Evolutionary conservation across 1,284 basidiomycete genomes (phyloP), one percentile per base, ranked within the genome.

Genomic region (Meira miltonrushii): DNA sequence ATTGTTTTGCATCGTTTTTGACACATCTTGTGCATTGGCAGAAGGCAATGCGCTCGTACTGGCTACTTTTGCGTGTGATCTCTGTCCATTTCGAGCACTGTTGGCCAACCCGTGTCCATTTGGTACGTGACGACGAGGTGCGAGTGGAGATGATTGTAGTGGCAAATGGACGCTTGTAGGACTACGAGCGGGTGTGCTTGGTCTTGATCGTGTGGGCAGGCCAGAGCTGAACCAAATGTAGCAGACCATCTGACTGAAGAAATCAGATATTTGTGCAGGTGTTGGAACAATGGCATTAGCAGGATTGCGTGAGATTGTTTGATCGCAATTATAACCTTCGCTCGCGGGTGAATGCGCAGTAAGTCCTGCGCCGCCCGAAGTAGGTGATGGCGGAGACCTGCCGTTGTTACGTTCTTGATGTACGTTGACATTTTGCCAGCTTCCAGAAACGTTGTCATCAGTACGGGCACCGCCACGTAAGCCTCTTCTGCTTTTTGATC

Each of bases 161-260:
- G 62, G 50, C 15, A 48, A 44, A 39, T 44, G 40, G 12, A 38
- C 39, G 3, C 47, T 19, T 21, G 39, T 39, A 5, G 56, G 60
- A 41, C 47, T 57, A 11, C 50, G 46, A 25, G 39, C 41, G 8
- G 60, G 57, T 1, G 60, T 61, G 8, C n/a, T 33, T 21, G 57
- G 33, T 10, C 9, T 28, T 9, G 55, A 57, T 13, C 44, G 41
- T 65, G 58, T 50, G 56, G 62, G 56, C 37, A 58, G 44, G 62
- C 65, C 37, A 65, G 54, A 25, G 67, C 62, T 23, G 68, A 72
- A 75, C 74, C 74, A 75, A 13, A 75, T 67, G 61, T 74, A 75
- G 65, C 70, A 74, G 12, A 72, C 68, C 64, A 75, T 65, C 41
- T 67, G 66, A 6, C 72, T 71, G 44, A 69, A 72, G 64, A 65